phyloP scores from a whole-genome alignment of 2,329 filamentous ascomycete genomes.

The Metarhizium brunneum region DNA sequence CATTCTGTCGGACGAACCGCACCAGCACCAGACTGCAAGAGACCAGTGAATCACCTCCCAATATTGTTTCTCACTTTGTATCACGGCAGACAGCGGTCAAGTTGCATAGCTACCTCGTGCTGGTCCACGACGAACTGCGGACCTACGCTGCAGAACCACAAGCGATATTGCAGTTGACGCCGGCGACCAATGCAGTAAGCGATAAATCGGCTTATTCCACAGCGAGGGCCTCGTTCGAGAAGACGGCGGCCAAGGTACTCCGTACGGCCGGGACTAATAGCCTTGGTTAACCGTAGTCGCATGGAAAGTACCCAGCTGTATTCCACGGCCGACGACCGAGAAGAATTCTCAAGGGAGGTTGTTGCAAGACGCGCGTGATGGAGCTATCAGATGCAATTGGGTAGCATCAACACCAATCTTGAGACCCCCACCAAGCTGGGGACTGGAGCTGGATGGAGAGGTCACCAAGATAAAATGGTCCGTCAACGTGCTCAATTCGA shows the following conservation, averaged over 20 bases:
- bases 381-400: neutral
- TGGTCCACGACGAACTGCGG: neutral
- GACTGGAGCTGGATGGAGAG: neutral
- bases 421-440: neutral
- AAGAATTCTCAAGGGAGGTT: neutral
- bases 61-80: neutral
- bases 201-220: neutral
- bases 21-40: neutral
- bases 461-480: neutral
- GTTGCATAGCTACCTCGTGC: neutral
- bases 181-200: neutral
- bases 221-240: neutral
- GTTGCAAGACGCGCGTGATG: constrained; percentile 1
- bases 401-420: neutral
- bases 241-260: neutral
- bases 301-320: neutral
- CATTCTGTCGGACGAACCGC: neutral
- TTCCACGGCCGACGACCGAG: too few relatives aligned
- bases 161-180: neutral
- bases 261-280: neutral
- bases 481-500: constrained; percentile 4
- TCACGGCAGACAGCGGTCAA: neutral
- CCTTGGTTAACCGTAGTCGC: neutral
- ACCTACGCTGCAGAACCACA: neutral
- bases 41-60: neutral